A percentile compares a stretch with the other conserved stretches of the same genome.
These are phyloP conservation scores for Backusella mclennaniae DNA, from an alignment of 192 early-diverging fungal species.

Conservation along the genomic window DNA sequence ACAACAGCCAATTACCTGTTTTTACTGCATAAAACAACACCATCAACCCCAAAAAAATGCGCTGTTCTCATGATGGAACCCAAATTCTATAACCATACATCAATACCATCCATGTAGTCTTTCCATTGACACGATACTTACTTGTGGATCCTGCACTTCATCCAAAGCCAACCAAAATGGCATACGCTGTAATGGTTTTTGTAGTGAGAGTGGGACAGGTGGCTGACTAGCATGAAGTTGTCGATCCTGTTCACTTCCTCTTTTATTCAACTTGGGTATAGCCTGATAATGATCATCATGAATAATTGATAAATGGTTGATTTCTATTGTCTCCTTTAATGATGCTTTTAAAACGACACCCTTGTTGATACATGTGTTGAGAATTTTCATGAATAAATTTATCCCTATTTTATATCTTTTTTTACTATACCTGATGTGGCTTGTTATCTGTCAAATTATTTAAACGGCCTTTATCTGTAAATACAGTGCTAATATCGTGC, in stretches of 20 bases:
- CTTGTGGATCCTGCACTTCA: conserved; percentile 54
- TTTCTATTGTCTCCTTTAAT: conserved; percentile 13
- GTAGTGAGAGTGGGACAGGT: neutral
- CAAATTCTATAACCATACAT: conserved; percentile 48
- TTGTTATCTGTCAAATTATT: conserved; percentile 46
- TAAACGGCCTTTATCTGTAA: conserved; percentile 41
- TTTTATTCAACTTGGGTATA: neutral
- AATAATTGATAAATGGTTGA: neutral
- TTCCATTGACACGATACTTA: neutral
- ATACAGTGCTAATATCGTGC: conserved; percentile 23
- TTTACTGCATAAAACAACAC: conserved; percentile 56
- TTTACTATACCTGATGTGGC: conserved; percentile 45
- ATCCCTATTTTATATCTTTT: neutral
- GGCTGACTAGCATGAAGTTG: conserved; percentile 6
- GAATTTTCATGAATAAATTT: neutral
- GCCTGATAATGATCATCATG: conserved; percentile 3
- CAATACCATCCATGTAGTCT: neutral
- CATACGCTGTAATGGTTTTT: neutral
- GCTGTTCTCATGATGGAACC: conserved; percentile 68
- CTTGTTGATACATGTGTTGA: conserved; percentile 17
- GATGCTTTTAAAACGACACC: conserved; percentile 53
- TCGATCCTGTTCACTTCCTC: conserved; percentile 3
- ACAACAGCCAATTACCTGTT: conserved; percentile 30
- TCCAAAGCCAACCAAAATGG: conserved; percentile 58
- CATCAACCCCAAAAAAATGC: conserved; percentile 67